Evolutionary conservation across 1,139 yeast species (phyloP).

Genomic region (Debaryomycetaceae sp.): DNA sequence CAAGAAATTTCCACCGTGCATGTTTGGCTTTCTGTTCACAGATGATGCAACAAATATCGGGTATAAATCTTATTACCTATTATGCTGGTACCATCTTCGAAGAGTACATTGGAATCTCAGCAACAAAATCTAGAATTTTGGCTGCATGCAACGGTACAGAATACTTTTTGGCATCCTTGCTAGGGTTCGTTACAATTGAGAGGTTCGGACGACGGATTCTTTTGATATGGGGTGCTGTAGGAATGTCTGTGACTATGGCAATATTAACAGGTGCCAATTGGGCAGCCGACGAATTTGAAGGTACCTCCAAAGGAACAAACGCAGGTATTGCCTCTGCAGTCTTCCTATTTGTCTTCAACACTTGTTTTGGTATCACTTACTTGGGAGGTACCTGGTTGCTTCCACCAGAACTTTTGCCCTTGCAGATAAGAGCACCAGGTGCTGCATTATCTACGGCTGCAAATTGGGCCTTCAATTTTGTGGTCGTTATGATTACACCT

Average conservation of each 20-base stretch:
- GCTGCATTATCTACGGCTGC: slow-evolving; percentile 35
- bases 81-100: slow-evolving; percentile 48
- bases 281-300: slow-evolving; percentile 13
- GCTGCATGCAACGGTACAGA: slow-evolving; percentile 38
- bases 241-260: slow-evolving; percentile 37
- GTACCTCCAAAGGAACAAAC: slow-evolving; percentile 10
- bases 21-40: slow-evolving; percentile 47
- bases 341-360: slow-evolving; percentile 29
- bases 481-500: slow-evolving; percentile 41
- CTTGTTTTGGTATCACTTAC: slow-evolving; percentile 20
- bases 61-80: slow-evolving; percentile 35
- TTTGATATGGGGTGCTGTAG: slow-evolving; percentile 51
- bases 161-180: slow-evolving; percentile 39
- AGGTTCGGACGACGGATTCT: slow-evolving; percentile 51
- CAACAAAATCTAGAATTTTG: slow-evolving; percentile 32
- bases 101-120: slow-evolving; percentile 36
- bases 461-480: slow-evolving; percentile 40
- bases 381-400: slow-evolving; percentile 29
- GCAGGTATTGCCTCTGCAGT: slow-evolving; percentile 35
- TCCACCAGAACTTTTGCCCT: slow-evolving; percentile 38
- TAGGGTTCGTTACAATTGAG: slow-evolving; percentile 47
- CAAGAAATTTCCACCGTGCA: slow-evolving; percentile 13
- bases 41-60: slow-evolving; percentile 43
- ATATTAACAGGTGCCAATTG: slow-evolving; percentile 27
- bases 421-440: slow-evolving; percentile 33